Percentiles rank a stretch among this genome's conserved stretches.
phyloP scores from a whole-genome alignment of 208 protist genomes.

The Herpetomonas tarakana region DNA sequence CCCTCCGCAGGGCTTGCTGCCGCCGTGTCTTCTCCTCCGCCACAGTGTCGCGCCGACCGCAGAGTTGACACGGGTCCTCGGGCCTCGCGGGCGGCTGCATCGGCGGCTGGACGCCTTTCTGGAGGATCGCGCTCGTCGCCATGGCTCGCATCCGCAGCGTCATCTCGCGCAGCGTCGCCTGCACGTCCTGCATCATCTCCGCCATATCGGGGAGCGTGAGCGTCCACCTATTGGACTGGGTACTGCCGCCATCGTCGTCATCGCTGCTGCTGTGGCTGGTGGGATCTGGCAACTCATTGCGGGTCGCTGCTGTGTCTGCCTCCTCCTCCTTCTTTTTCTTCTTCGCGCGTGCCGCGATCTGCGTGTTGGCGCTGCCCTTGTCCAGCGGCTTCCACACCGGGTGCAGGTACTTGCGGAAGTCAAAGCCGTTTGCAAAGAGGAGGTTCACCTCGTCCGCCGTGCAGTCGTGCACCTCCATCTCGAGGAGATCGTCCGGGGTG shows the following conservation, averaged over 20 bases:
- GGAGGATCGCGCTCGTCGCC: constrained; percentile 49
- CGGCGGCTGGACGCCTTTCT: constrained; percentile 50
- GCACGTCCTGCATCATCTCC: constrained; percentile 73
- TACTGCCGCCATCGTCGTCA: background rate
- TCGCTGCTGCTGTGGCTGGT: background rate
- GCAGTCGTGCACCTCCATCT: constrained; percentile 69
- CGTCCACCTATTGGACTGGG: constrained; percentile 16
- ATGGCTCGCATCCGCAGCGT: constrained; percentile 66
- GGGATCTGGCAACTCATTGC: background rate
- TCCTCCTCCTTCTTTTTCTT: background rate
- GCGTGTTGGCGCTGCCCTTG: constrained; percentile 7
- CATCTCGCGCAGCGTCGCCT: constrained; percentile 61
- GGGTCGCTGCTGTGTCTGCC: constrained; percentile 6
- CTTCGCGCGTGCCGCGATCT: background rate
- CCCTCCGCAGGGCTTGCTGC: constrained; percentile 53
- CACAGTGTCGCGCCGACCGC: constrained; percentile 54
- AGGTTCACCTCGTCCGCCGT: constrained; percentile 79
- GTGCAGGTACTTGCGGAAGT: constrained; percentile 64
- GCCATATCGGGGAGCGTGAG: constrained; percentile 49
- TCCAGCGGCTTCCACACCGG: constrained; percentile 24
- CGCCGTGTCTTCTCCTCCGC: constrained; percentile 48
- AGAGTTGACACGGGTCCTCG: constrained; percentile 67
- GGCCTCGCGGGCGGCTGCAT: constrained; percentile 61
- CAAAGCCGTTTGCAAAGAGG: constrained; percentile 66
- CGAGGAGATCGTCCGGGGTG: constrained; percentile 47